These are phyloP conservation scores for Piromyces sp. DNA, from an alignment of 192 early-diverging fungal genomes.

Conservation along the genomic window DNA sequence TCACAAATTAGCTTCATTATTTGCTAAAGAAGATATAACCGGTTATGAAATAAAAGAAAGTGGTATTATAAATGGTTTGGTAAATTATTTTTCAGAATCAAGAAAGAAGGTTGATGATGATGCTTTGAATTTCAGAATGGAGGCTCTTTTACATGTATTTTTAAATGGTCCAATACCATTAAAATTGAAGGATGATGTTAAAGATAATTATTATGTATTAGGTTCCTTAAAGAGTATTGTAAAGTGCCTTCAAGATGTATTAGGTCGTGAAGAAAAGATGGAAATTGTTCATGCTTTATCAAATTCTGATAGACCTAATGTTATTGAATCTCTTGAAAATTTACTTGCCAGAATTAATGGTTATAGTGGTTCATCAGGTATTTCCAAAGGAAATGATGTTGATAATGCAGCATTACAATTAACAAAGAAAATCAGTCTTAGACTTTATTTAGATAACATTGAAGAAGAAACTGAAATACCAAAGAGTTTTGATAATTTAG, in stretches of 20 bases:
- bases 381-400: slow-evolving; percentile 4
- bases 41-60: slow-evolving; percentile 64
- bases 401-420: slow-evolving; percentile 43
- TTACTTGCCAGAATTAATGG: slow-evolving; percentile 6
- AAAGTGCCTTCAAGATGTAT: slow-evolving; percentile 45
- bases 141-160: slow-evolving; percentile 35
- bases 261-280: slow-evolving; percentile 52
- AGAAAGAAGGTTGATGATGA: background rate
- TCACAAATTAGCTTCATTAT: background rate
- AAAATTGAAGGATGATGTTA: slow-evolving; percentile 4
- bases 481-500: slow-evolving; percentile 22
- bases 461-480: slow-evolving; percentile 22
- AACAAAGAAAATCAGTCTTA: slow-evolving; percentile 54
- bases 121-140: slow-evolving; percentile 4
- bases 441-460: slow-evolving; percentile 30
- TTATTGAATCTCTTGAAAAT: background rate
- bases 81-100: slow-evolving; percentile 21
- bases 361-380: background rate
- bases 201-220: slow-evolving; percentile 8
- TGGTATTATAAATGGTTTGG: slow-evolving; percentile 45
- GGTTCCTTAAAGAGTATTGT: slow-evolving; percentile 34
- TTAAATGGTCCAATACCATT: slow-evolving; percentile 21
- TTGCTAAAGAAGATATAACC: slow-evolving; percentile 29
- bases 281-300: slow-evolving; percentile 29
- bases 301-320: slow-evolving; percentile 1